Conservation (phyloP, 2,329 filamentous ascomycete species). For the Fusarium sp. region DNA sequence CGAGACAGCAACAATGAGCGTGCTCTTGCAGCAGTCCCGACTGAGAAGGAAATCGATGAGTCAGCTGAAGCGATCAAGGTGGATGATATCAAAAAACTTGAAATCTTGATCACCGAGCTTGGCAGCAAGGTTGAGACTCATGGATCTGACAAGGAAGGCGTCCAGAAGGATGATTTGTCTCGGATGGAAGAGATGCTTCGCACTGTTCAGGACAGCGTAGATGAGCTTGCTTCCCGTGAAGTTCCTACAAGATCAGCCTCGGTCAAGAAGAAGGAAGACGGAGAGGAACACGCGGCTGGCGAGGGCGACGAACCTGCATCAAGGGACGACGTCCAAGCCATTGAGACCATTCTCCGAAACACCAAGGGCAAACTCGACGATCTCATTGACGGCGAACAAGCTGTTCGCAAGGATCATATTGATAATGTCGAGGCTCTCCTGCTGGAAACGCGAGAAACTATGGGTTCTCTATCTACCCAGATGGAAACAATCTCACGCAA, state of each 20-base stretch:
- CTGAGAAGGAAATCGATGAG: constrained; percentile 40
- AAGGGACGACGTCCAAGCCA: constrained; percentile 86
- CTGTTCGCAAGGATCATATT: constrained; percentile 72
- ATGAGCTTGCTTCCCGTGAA: constrained; percentile 54
- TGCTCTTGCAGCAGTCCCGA: constrained; percentile 56
- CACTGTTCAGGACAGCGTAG: constrained; percentile 59
- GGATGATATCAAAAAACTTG: constrained; percentile 85
- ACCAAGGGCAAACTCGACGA: constrained; percentile 90
- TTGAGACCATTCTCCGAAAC: constrained; percentile 89
- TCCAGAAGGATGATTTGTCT: constrained; percentile 63
- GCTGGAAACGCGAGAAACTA: constrained; percentile 76
- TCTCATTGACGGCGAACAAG: constrained; percentile 74
- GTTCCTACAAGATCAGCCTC: constrained; percentile 30
- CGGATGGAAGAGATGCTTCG: constrained; percentile 63
- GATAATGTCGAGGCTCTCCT: constrained; percentile 72
- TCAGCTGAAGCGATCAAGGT: constrained; percentile 65
- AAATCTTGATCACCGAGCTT: constrained; percentile 82
- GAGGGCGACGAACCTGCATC: constrained; percentile 51
- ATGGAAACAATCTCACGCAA: constrained; percentile 77
- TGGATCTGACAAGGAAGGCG: constrained; percentile 47
- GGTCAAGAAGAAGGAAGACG: constrained; percentile 30
- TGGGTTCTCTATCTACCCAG: constrained; percentile 72
- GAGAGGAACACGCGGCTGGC: constrained; percentile 8
- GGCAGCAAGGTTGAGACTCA: constrained; percentile 79
- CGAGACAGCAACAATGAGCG: constrained; percentile 61